phyloP scores from a whole-genome alignment of 2,329 filamentous ascomycete genomes.

The Monilinia aucupariae region DNA sequence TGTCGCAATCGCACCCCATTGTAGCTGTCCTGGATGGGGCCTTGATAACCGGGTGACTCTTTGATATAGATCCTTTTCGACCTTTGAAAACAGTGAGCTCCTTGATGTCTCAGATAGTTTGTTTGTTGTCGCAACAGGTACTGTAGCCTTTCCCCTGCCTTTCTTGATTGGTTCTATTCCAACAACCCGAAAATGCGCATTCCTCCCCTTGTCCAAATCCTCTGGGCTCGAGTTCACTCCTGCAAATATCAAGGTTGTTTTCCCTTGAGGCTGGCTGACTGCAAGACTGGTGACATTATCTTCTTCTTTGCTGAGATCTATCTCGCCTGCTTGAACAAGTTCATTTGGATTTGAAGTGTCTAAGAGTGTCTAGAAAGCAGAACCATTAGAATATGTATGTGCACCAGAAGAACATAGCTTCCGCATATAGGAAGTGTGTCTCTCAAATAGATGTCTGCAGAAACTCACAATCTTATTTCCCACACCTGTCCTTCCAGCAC shows the following conservation, averaged over 20 bases:
- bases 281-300: conserved; percentile 84
- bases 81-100: conserved; percentile 47
- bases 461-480: conserved; percentile 75
- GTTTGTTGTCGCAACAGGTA: conserved; percentile 31
- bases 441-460: not conserved
- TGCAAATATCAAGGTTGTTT: conserved; percentile 57
- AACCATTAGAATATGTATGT: not conserved
- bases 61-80: conserved; percentile 52
- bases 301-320: conserved; percentile 76
- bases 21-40: conserved; percentile 46
- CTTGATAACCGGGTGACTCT: conserved; percentile 51
- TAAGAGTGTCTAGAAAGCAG: conserved; percentile 31
- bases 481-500: conserved; percentile 73
- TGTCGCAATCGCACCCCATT: conserved; percentile 73
- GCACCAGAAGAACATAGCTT: not conserved
- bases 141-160: conserved; percentile 34
- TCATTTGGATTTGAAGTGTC: conserved; percentile 32
- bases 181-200: conserved; percentile 78
- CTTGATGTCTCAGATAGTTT: conserved; percentile 50
- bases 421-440: not conserved
- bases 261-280: conserved; percentile 56
- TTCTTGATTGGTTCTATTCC: conserved; percentile 43
- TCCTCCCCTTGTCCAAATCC: conserved; percentile 68
- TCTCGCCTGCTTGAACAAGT: conserved; percentile 60
- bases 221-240: conserved; percentile 77